Evolutionary conservation across 768 basidiomycete genomes (phyloP).

Genomic region (Russula foetens): DNA sequence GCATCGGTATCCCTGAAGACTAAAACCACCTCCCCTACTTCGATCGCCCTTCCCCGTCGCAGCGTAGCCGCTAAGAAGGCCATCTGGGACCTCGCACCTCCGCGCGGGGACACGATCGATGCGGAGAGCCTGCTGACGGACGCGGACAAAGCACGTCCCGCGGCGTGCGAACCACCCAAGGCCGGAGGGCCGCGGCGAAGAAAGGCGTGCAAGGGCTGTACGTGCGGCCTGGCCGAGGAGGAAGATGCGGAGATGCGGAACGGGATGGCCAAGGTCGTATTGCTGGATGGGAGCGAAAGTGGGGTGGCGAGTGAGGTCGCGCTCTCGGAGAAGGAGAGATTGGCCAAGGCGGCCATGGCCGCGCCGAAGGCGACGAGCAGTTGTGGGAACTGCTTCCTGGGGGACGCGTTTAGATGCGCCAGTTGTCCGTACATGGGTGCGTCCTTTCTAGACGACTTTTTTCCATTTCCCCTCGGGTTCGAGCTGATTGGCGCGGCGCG

Average conservation of each 20-base stretch:
- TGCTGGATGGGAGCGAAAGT: conserved; percentile 55
- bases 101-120: conserved; percentile 69
- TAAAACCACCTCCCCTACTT: conserved; percentile 4
- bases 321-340: conserved; percentile 54
- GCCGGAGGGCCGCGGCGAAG: conserved; percentile 54
- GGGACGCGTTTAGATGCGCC: conserved; percentile 95
- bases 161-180: conserved; percentile 61
- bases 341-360: conserved; percentile 56
- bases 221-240: conserved; percentile 92
- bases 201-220: conserved; percentile 93
- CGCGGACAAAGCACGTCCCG: conserved; percentile 73
- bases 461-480: not conserved
- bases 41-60: conserved; percentile 36
- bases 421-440: conserved; percentile 93
- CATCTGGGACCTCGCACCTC: conserved; percentile 73
- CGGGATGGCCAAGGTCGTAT: conserved; percentile 46
- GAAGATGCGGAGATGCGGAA: conserved; percentile 70
- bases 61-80: conserved; percentile 77
- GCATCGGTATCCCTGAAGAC: conserved; percentile 38
- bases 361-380: conserved; percentile 89
- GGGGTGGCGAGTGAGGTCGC: conserved; percentile 52
- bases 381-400: conserved; percentile 95
- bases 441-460: conserved; percentile 28
- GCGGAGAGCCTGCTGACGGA: conserved; percentile 77
- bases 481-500: conserved; percentile 6